Base-by-base conservation (phyloP, 2,329 filamentous ascomycete species). In the Dactylonectria estremocensis region DNA sequence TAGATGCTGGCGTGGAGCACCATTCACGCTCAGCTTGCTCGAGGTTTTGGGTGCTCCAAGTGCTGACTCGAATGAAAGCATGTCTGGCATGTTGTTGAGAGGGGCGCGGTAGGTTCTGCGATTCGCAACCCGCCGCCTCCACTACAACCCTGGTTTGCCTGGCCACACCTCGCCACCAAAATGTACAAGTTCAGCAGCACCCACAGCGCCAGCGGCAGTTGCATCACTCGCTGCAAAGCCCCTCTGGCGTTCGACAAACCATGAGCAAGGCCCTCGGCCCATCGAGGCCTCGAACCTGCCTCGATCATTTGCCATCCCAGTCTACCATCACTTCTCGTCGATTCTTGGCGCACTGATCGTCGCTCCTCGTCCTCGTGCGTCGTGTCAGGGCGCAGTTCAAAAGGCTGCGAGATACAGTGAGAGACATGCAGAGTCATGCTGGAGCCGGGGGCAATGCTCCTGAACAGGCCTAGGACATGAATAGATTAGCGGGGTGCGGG, bases 401-500 rank as follows among this genome's bases (percentile, higher is more conserved):
- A 28, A 7, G 24, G 24, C 24, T 28, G 24, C 7, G 24, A 7
- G 7, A 7, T 4, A 28, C 7, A 7, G 4, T 28, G 24, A 28
- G 24, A 28, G 24, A 28, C 24, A 28, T 28, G 24, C 24, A 52
- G 28, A 24, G 22, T 31, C 49, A 10, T 40, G 37, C 37, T 40
- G 28, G 24, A 33, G 28, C 63, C 57, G 37, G 52, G 57, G 24
- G 49, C 54, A 48, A 40, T 52, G 18, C 52, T 45, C 37, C 37
- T 28, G 57, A 57, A 69, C 66, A 64, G 61, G 55, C 48, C 69
- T 73, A 75, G 70, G 22, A 64, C 70, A 68, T 67, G 59, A 67
- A 57, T 40, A 65, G 67, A 61, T 71, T 76, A 76, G 74, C 67
- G 66, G 35, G 61, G 67, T 76, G 74, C 74, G 74, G 74, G 74